phyloP scores from a whole-genome alignment of 192 early-diverging fungal genomes.

The Glomus cerebriforme region DNA sequence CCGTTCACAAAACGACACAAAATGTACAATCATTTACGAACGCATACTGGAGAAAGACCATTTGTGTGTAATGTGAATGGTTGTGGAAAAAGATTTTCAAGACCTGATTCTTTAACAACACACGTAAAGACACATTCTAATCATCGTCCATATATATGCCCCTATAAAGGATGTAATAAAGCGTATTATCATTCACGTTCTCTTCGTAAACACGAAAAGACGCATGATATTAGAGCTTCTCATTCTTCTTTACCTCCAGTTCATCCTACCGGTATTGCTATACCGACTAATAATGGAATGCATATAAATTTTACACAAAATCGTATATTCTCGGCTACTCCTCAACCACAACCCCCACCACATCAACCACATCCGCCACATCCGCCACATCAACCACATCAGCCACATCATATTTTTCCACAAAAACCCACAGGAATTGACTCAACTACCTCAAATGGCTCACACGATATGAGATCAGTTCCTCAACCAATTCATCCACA shows the following conservation, averaged over 20 bases:
- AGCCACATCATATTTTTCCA: neutral
- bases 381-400: neutral
- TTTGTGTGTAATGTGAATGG: conserved; percentile 62
- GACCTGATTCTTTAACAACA: conserved; percentile 50
- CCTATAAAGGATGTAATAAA: conserved; percentile 53
- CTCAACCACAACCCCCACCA: too few relatives aligned
- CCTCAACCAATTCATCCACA: neutral
- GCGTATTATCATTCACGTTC: conserved; percentile 67
- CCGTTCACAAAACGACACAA: conserved; percentile 74
- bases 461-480: neutral
- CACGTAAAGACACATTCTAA: conserved; percentile 63
- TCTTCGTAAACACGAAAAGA: conserved; percentile 61
- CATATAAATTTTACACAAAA: conserved; percentile 25
- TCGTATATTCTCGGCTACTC: conserved; percentile 6
- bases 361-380: too few relatives aligned
- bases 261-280: conserved; percentile 16
- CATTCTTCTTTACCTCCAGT: conserved; percentile 25
- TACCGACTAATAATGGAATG: neutral
- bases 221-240: neutral
- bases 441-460: neutral
- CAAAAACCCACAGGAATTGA: neutral
- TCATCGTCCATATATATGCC: conserved; percentile 56
- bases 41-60: conserved; percentile 76
- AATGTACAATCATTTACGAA: conserved; percentile 70
- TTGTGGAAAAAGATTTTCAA: conserved; percentile 50